Evolutionary conservation across 768 basidiomycete species (phyloP).

Genomic region (Tricholoma terreum): DNA sequence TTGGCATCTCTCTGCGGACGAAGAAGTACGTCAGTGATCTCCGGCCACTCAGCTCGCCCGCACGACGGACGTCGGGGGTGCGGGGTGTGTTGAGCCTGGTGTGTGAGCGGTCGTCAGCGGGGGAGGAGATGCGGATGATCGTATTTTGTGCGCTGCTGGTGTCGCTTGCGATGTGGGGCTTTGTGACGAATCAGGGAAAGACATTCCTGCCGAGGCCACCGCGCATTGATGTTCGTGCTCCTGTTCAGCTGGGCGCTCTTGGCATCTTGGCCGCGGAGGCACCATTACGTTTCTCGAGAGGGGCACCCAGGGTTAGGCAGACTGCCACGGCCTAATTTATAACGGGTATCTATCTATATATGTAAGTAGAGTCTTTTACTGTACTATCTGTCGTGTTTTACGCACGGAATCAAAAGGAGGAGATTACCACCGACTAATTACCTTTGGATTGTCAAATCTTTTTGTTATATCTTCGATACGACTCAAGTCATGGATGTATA

Average conservation of each 20-base stretch:
- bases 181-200: conserved; percentile 20
- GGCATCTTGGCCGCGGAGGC: background rate
- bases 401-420: too few species aligned
- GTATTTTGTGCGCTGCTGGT: conserved; percentile 50
- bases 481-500: background rate
- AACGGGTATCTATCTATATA: background rate
- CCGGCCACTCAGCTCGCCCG: conserved; percentile 36
- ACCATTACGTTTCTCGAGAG: conserved; percentile 5
- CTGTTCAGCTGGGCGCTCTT: background rate
- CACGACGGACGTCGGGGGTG: conserved; percentile 37
- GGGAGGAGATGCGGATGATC: conserved; percentile 66
- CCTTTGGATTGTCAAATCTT: background rate
- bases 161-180: conserved; percentile 49
- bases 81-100: conserved; percentile 43
- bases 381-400: background rate
- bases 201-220: background rate
- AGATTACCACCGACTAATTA: too few species aligned
- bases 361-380: too few species aligned
- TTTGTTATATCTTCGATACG: background rate
- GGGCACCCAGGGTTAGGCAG: background rate
- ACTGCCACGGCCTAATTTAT: conserved; percentile 9
- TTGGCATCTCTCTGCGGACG: conserved; percentile 37
- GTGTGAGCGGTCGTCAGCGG: conserved; percentile 58
- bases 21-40: conserved; percentile 39
- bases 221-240: background rate